A percentile compares a stretch with the other conserved stretches of the same genome.
These are phyloP conservation scores for Pseudofabraea citricarpa DNA, from an alignment of 2,329 filamentous ascomycete species.

Conservation along the genomic window DNA sequence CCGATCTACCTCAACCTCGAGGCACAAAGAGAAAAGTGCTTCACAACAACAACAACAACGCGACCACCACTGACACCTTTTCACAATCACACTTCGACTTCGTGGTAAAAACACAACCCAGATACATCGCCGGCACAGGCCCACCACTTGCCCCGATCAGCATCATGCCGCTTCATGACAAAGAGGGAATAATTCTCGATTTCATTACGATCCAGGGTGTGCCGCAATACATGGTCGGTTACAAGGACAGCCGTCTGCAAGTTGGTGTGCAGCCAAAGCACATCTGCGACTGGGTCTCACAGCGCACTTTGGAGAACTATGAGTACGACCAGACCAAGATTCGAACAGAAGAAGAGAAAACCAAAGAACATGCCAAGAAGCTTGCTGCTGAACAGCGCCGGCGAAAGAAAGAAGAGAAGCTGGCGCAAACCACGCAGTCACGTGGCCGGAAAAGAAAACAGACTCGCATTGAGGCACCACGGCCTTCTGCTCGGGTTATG, in stretches of 20 bases:
- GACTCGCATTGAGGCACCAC: constrained; percentile 4
- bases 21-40: neutral
- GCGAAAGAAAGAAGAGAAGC: constrained; percentile 5
- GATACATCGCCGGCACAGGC: constrained; percentile 42
- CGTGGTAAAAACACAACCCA: constrained; percentile 20
- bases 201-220: constrained; percentile 41
- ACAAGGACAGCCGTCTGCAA: constrained; percentile 34
- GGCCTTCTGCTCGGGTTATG: neutral
- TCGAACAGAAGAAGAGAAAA: constrained; percentile 5
- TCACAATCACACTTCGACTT: constrained; percentile 20
- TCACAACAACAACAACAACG: neutral
- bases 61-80: neutral
- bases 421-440: constrained; percentile 1
- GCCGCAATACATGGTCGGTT: constrained; percentile 20
- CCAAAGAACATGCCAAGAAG: constrained; percentile 7
- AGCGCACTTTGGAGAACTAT: constrained; percentile 50
- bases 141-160: constrained; percentile 42
- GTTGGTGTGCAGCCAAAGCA: constrained; percentile 46
- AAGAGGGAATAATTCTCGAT: constrained; percentile 49
- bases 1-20: too few relatives aligned
- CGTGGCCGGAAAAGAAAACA: constrained; percentile 7
- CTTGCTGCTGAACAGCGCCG: constrained; percentile 6
- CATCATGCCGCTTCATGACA: constrained; percentile 44
- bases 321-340: constrained; percentile 34
- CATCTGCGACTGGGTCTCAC: constrained; percentile 54